A percentile compares a stretch with the other conserved stretches of the same genome.
Evolutionary conservation across 2,329 filamentous ascomycete genomes (phyloP).

Genomic region (Kalaharituber pfeilii): DNA sequence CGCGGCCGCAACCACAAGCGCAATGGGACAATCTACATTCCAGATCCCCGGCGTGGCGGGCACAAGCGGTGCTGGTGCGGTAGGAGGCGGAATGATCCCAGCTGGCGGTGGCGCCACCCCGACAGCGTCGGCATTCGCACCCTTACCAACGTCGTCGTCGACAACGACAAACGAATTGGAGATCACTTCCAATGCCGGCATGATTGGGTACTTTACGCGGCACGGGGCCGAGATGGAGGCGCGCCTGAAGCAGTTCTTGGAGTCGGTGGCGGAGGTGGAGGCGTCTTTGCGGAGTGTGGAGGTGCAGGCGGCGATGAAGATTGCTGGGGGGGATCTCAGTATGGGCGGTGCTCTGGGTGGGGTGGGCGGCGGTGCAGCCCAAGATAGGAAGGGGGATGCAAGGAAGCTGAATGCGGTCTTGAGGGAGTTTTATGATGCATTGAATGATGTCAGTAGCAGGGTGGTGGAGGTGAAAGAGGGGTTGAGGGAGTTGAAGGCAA

Average conservation of each 20-base stretch:
- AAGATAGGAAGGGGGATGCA: conserved; percentile 12
- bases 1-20: no score
- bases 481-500: conserved; percentile 31
- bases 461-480: conserved; percentile 34
- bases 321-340: conserved; percentile 28
- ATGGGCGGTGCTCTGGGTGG: conserved; percentile 33
- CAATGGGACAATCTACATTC: neutral
- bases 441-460: conserved; percentile 33
- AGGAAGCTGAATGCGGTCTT: conserved; percentile 23
- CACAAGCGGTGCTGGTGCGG: neutral
- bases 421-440: conserved; percentile 34
- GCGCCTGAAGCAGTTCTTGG: conserved; percentile 31
- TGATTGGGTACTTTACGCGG: conserved; percentile 36
- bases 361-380: conserved; percentile 23
- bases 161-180: conserved; percentile 11
- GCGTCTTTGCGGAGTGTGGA: conserved; percentile 35
- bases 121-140: neutral
- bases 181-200: conserved; percentile 20
- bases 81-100: neutral
- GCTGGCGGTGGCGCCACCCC: no score
- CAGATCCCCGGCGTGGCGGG: neutral
- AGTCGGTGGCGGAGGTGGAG: conserved; percentile 35
- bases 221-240: conserved; percentile 33
- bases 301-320: conserved; percentile 24
- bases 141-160: neutral